These are phyloP conservation scores for Auricularia heimuer DNA, from an alignment of 768 basidiomycete species.

Conservation along the genomic window DNA sequence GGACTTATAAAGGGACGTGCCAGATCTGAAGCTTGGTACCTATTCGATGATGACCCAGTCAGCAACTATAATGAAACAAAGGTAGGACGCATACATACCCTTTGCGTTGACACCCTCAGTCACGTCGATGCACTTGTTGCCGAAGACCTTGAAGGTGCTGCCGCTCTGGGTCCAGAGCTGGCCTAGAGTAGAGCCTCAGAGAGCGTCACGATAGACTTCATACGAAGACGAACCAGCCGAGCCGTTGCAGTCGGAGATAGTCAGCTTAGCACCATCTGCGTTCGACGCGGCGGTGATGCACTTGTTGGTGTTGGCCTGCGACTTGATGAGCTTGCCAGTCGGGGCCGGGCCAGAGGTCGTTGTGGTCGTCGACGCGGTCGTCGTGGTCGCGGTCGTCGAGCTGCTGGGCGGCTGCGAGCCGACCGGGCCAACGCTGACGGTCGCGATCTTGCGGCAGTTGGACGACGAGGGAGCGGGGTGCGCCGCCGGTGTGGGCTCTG, in stretches of 20 bases:
- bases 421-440: slow-evolving; percentile 38
- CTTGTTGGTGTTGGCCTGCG: slow-evolving; percentile 16
- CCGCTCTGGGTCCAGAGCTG: slow-evolving; percentile 42
- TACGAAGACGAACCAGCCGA: slow-evolving; percentile 13
- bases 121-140: slow-evolving; percentile 43
- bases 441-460: slow-evolving; percentile 42
- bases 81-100: neutral
- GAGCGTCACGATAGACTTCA: too few species aligned
- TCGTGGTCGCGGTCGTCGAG: slow-evolving; percentile 9
- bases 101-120: slow-evolving; percentile 24
- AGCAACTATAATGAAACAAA: neutral
- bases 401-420: slow-evolving; percentile 12
- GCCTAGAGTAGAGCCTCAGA: too few species aligned
- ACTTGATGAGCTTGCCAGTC: neutral
- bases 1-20: slow-evolving; percentile 6
- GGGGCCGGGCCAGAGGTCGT: neutral
- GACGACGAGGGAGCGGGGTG: slow-evolving; percentile 46
- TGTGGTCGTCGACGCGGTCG: neutral
- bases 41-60: slow-evolving; percentile 16
- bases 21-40: slow-evolving; percentile 44
- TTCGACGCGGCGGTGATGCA: slow-evolving; percentile 44
- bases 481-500: slow-evolving; percentile 29
- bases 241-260: slow-evolving; percentile 37
- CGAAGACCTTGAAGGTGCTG: slow-evolving; percentile 33
- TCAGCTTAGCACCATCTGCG: slow-evolving; percentile 37